These are phyloP conservation scores for Tuber calosporum DNA, from an alignment of 495 filamentous ascomycete genomes.

Conservation along the genomic window DNA sequence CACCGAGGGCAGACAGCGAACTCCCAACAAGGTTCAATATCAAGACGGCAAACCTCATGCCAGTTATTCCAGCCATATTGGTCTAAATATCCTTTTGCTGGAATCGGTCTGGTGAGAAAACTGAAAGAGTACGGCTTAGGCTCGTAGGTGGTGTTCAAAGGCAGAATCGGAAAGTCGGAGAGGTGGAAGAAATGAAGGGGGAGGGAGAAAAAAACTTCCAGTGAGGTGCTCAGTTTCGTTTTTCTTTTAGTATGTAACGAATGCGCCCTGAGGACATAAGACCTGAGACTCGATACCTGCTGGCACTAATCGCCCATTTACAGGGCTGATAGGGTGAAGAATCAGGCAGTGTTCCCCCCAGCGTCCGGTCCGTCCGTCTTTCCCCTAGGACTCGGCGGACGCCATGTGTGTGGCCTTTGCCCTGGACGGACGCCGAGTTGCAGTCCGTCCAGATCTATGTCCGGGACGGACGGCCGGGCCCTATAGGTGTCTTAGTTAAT, in stretches of 20 bases:
- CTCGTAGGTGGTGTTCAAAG: too few species aligned
- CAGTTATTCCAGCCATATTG: neutral
- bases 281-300: neutral
- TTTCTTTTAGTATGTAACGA: neutral
- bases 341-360: too few species aligned
- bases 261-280: neutral
- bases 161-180: too few species aligned
- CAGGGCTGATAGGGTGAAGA: neutral
- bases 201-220: neutral
- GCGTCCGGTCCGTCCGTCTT: too few species aligned
- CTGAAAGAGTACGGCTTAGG: neutral
- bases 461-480: too few species aligned
- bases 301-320: neutral
- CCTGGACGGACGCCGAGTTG: too few species aligned
- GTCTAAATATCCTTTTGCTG: neutral
- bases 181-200: neutral
- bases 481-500: too few species aligned
- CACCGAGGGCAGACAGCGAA: neutral
- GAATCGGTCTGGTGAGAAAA: neutral
- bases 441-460: too few species aligned
- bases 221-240: neutral
- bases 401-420: too few species aligned
- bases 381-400: too few species aligned
- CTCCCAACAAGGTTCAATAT: neutral
- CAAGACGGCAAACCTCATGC: neutral